phyloP scores from a whole-genome alignment of 75 land plant genomes.

The Azolla pinnata region DNA sequence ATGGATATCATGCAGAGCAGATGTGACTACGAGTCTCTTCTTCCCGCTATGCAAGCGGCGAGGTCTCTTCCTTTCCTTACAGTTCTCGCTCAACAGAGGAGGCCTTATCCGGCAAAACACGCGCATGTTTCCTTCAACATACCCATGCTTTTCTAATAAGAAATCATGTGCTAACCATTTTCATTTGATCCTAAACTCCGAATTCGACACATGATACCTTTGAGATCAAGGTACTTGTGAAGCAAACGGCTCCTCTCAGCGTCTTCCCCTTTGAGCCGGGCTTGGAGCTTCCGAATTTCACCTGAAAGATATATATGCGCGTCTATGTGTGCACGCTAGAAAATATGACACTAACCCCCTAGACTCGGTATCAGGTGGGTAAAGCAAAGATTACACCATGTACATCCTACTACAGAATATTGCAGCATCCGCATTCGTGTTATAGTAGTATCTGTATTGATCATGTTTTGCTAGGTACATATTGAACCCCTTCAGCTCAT shows the following conservation, averaged over 20 bases:
- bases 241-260: conserved; percentile 3
- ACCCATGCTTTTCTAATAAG: background rate
- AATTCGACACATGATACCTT: conserved; percentile 6
- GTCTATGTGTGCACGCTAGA: background rate
- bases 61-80: conserved; percentile 14
- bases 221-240: conserved; percentile 16
- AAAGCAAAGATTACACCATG: background rate
- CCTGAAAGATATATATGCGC: background rate
- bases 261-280: conserved; percentile 5
- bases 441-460: no score
- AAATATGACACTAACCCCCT: background rate
- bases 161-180: background rate
- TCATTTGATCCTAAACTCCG: background rate
- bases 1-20: conserved; percentile 25
- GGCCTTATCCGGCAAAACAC: conserved; percentile 85
- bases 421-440: no score
- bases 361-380: background rate
- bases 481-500: no score
- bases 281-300: conserved; percentile 7
- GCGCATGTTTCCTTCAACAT: conserved; percentile 55
- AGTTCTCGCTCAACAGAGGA: no score
- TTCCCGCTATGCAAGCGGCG: conserved; percentile 12
- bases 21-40: no score
- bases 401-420: no score
- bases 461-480: no score